These are phyloP conservation scores for Teratosphaeria nubilosa DNA, from an alignment of 2,329 filamentous ascomycete species.

Conservation along the genomic window DNA sequence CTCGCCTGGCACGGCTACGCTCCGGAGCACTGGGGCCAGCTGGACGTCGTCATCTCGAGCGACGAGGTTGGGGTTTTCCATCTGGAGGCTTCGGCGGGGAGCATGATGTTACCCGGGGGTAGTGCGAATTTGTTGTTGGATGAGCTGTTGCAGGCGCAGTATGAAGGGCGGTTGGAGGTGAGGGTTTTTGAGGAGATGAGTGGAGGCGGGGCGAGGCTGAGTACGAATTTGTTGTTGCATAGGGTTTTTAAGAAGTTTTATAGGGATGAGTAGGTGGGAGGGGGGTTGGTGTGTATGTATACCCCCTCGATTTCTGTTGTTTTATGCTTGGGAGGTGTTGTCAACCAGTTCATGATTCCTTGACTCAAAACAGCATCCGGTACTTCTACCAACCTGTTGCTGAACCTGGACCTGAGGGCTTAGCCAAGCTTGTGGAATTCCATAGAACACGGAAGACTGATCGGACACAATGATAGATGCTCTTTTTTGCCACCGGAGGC, in stretches of 20 bases:
- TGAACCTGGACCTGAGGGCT: too few species aligned
- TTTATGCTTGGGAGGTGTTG: too few species aligned
- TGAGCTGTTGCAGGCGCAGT: slow-evolving; percentile 89
- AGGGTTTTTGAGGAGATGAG: slow-evolving; percentile 67
- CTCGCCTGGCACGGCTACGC: slow-evolving; percentile 80
- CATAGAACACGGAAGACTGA: too few species aligned
- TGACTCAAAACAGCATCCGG: too few species aligned
- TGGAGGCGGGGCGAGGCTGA: slow-evolving; percentile 57
- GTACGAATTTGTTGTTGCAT: slow-evolving; percentile 94
- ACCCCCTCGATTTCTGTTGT: too few species aligned
- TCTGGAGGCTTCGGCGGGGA: slow-evolving; percentile 79
- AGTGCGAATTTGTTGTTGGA: slow-evolving; percentile 83
- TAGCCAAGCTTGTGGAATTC: too few species aligned
- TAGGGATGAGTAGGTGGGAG: slow-evolving; percentile 26
- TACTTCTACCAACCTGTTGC: too few species aligned
- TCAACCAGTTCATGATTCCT: too few species aligned
- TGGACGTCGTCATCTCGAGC: slow-evolving; percentile 87
- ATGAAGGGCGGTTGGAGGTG: slow-evolving; percentile 94
- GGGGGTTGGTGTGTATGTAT: too few species aligned
- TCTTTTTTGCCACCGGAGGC: too few species aligned
- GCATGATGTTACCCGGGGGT: slow-evolving; percentile 91
- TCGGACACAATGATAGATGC: too few species aligned
- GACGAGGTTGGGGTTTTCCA: slow-evolving; percentile 92
- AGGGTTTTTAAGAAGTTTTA: slow-evolving; percentile 99
- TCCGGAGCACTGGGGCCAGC: slow-evolving; percentile 77